These are phyloP conservation scores for Trichoderma lentiforme DNA, from an alignment of 2,329 filamentous ascomycete species.

Conservation along the genomic window DNA sequence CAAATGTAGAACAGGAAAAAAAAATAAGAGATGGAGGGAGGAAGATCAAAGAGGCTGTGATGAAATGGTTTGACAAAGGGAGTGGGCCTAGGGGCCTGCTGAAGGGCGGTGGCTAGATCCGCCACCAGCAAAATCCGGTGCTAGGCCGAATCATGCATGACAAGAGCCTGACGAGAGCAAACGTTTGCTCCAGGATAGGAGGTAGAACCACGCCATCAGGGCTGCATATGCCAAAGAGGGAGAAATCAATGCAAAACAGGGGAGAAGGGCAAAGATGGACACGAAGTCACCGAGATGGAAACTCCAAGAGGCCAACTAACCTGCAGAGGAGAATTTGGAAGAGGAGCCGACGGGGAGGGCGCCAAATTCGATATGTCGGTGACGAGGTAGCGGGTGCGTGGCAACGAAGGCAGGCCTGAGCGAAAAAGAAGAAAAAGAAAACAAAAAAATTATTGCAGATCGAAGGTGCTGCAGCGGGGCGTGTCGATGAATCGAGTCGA, in stretches of 20 bases:
- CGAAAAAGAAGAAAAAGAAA: background rate
- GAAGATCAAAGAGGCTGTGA: background rate
- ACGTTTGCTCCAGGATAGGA: constrained; percentile 5
- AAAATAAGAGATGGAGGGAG: background rate
- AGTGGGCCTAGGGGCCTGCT: constrained; percentile 13
- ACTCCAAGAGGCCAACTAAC: background rate
- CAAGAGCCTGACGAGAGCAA: constrained; percentile 5
- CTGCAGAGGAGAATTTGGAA: constrained; percentile 5
- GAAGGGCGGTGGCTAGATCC: constrained; percentile 14
- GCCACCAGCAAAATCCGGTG: constrained; percentile 18
- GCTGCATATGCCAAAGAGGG: background rate
- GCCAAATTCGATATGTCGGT: constrained; percentile 17
- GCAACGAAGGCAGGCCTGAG: background rate
- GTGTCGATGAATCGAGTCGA: constrained; percentile 5
- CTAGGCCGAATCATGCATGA: constrained; percentile 12
- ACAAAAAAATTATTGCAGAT: constrained; percentile 3
- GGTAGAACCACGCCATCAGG: background rate
- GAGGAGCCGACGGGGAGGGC: background rate
- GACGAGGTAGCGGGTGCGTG: constrained; percentile 11
- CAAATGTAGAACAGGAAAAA: background rate
- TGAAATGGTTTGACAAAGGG: constrained; percentile 17
- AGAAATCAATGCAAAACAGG: background rate
- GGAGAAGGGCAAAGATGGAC: background rate
- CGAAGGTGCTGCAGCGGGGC: background rate
- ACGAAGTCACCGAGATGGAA: background rate